Evolutionary conservation across 345 rosid genomes (phyloP), one percentile per base, ranked within the genome.

Genomic region (Lagerstroemia speciosa): DNA sequence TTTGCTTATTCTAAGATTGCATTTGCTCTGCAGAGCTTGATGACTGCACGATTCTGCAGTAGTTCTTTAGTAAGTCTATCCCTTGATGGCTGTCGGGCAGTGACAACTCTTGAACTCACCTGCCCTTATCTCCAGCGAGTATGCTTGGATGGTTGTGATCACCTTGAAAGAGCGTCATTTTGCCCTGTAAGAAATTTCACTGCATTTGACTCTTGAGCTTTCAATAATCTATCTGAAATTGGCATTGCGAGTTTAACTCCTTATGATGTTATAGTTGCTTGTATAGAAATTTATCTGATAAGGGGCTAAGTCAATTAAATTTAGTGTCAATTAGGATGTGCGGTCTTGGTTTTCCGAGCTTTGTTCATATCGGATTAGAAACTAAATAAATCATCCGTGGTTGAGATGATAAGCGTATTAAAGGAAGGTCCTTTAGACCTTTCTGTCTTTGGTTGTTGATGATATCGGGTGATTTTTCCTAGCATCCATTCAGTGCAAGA

Each of bases 121-220:
- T 89, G 98, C 76, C 98, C 97, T 69, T 77, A 73, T 71, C 97
- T 94, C 69, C 92, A 92, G 85, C 80, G 86, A 73, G 85, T 88
- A 40, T 85, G 86, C 78, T 82, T 95, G 76, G 98, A 95, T 82
- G 99, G 99, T 26, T 95, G 98, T 70, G 99, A 89, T 82, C 97
- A 87, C 87, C 93, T 95, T 65, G 92, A 92, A 77, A 85, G 78
- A 65, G 99, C 97, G 52, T 78, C 88, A 69, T 95, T 95, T 82
- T 81, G 73, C 78, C 98, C 98, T 32, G 98, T 95, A 84, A 89
- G 96, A 79, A 64, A 70, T 61, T 62, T 30, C 30, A 22, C 70
- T 69, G 41, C 20, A 12, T n/a, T 30, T 24, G 26, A 48, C 57
- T 48, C 19, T 67, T 40, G 26, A 19, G n/a, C 55, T 48, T 48